Percentiles rank a stretch among this genome's conserved stretches.
These are phyloP conservation scores for Alternaria conjuncta DNA, from an alignment of 2,329 filamentous ascomycete species.

Conservation along the genomic window DNA sequence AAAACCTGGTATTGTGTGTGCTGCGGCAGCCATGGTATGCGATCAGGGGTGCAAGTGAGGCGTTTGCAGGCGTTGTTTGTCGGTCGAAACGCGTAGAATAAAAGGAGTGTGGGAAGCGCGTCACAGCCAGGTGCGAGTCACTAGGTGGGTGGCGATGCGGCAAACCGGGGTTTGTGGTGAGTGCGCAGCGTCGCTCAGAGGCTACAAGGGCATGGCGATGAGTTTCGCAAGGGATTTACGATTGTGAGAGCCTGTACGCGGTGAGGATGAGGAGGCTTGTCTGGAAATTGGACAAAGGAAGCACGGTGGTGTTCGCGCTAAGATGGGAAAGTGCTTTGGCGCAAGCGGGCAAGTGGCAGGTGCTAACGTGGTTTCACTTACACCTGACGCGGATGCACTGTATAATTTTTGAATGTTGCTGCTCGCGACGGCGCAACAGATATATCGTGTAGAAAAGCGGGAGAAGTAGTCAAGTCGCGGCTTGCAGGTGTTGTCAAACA, in stretches of 20 bases:
- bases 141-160: conserved; percentile 13
- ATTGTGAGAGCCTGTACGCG: not conserved
- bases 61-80: conserved; percentile 3
- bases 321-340: conserved; percentile 11
- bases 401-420: not conserved
- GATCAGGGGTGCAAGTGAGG: not conserved
- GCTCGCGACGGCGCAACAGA: not conserved
- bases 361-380: not conserved
- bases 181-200: not conserved
- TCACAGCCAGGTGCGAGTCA: conserved; percentile 18
- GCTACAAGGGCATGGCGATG: conserved; percentile 17
- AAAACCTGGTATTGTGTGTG: conserved; percentile 28
- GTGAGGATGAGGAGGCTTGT: conserved; percentile 8
- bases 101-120: conserved; percentile 23
- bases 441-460: not conserved
- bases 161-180: conserved; percentile 4
- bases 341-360: conserved; percentile 9
- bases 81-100: conserved; percentile 10
- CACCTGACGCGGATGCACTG: not conserved
- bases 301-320: conserved; percentile 18
- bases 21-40: conserved; percentile 32
- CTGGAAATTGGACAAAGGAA: conserved; percentile 21
- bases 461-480: not conserved
- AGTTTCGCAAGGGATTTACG: not conserved
- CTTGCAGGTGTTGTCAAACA: not conserved